Evolutionary conservation across 164 flowering plant species (phyloP).

Genomic region (Magnolia kwangsiensis): DNA sequence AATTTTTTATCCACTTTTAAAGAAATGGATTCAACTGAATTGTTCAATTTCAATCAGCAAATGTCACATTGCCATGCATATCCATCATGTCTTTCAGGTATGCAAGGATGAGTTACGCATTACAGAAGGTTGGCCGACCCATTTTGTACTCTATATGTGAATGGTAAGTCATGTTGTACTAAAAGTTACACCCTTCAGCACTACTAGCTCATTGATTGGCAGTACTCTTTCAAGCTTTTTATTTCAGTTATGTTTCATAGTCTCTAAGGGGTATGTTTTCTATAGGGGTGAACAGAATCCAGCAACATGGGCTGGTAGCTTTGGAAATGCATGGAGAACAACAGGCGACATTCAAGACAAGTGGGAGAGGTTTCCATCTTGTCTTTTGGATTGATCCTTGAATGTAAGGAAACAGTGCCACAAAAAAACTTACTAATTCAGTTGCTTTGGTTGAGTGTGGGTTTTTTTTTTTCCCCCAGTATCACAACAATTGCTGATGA

Average conservation of each 20-base stretch:
- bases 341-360: slow-evolving; percentile 47
- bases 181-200: background rate
- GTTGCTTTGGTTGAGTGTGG: background rate
- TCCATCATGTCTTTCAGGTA: slow-evolving; percentile 18
- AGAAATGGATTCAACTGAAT: background rate
- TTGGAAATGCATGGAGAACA: slow-evolving; percentile 52
- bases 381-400: background rate
- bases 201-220: background rate
- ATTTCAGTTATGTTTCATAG: background rate
- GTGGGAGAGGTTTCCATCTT: slow-evolving; percentile 37
- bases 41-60: background rate
- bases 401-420: background rate
- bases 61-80: background rate
- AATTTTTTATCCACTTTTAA: too few species aligned
- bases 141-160: slow-evolving; percentile 45
- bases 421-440: background rate
- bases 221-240: background rate
- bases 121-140: slow-evolving; percentile 32
- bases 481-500: slow-evolving; percentile 41
- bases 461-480: slow-evolving; percentile 19
- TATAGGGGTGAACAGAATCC: slow-evolving; percentile 48
- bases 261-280: background rate
- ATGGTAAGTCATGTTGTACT: slow-evolving; percentile 23
- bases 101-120: slow-evolving; percentile 38
- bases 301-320: slow-evolving; percentile 39